phyloP scores from a whole-genome alignment of 306 rosid genomes.

The Elaeagnus macrophylla region DNA sequence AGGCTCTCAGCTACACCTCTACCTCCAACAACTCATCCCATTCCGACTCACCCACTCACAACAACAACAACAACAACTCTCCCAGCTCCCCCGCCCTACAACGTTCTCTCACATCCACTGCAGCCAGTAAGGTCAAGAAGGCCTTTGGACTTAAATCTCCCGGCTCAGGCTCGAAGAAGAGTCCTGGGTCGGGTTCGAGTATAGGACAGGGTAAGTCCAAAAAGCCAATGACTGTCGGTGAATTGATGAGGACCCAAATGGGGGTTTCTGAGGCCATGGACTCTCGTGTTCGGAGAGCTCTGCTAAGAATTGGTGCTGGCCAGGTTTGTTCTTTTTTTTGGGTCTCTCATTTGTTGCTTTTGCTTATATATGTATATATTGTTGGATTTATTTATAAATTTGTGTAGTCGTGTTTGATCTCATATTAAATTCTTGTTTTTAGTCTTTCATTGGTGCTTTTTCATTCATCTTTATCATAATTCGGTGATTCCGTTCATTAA shows the following conservation, averaged over 20 bases:
- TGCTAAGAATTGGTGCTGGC: constrained; percentile 79
- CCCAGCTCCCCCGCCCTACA: constrained; percentile 49
- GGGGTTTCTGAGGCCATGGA: constrained; percentile 86
- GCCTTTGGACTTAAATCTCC: constrained; percentile 90
- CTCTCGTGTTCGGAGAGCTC: constrained; percentile 82
- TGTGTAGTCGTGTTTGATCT: neutral
- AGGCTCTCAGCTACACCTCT: constrained; percentile 43
- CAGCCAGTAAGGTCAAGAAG: constrained; percentile 97
- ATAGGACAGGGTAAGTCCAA: constrained; percentile 52
- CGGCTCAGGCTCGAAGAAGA: constrained; percentile 73
- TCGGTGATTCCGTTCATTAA: neutral
- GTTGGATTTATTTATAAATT: neutral
- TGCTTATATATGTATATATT: neutral
- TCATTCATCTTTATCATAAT: neutral
- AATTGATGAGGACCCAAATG: constrained; percentile 94
- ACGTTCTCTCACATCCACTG: constrained; percentile 87
- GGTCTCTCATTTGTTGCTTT: neutral
- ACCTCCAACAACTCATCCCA: constrained; percentile 23
- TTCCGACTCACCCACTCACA: constrained; percentile 43
- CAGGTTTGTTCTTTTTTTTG: constrained; percentile 42
- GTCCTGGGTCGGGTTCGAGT: constrained; percentile 56
- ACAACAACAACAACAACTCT: constrained; percentile 40
- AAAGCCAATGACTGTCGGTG: constrained; percentile 81
- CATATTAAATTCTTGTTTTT: neutral
- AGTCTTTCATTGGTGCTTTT: neutral